Evolutionary conservation across 768 basidiomycete genomes (phyloP).

Genomic region (Tephrocybe sp.): DNA sequence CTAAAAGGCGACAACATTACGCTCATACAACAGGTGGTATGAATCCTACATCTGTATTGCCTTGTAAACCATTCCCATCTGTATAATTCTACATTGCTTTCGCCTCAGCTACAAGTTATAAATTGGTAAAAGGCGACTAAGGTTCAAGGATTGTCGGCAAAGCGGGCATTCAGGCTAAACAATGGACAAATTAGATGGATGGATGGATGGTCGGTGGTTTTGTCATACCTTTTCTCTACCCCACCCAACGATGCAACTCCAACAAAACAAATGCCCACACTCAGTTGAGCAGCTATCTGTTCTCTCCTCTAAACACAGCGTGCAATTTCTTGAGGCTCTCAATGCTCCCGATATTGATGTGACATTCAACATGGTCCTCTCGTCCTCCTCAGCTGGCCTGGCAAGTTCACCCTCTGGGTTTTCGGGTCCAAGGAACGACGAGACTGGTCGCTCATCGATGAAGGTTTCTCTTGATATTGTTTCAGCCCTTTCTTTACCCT

Average conservation of each 20-base stretch:
- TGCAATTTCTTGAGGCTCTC: constrained; percentile 68
- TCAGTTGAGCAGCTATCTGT: constrained; percentile 81
- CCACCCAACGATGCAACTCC: constrained; percentile 88
- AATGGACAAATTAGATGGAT: constrained; percentile 7
- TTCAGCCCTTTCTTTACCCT: constrained; percentile 33
- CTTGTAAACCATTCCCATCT: constrained; percentile 9
- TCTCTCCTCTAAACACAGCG: constrained; percentile 82
- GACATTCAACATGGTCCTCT: constrained; percentile 63
- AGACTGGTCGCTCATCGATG: constrained; percentile 62
- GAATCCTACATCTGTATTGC: constrained; percentile 14
- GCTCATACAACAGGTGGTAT: constrained; percentile 75
- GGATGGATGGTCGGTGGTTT: neutral
- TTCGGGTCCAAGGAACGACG: constrained; percentile 47
- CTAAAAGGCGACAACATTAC: constrained; percentile 99
- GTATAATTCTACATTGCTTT: constrained; percentile 13
- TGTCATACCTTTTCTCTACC: constrained; percentile 74
- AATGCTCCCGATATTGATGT: constrained; percentile 46
- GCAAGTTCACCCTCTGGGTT: constrained; percentile 53
- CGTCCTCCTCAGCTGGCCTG: constrained; percentile 67
- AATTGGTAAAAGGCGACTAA: constrained; percentile 71
- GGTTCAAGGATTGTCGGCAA: constrained; percentile 72
- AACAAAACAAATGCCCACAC: constrained; percentile 88
- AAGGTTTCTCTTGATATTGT: constrained; percentile 33
- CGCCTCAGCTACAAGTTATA: constrained; percentile 65
- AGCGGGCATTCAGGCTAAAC: constrained; percentile 79